Conservation (phyloP, 2,329 filamentous ascomycete species). For the Epichloe festucae region DNA sequence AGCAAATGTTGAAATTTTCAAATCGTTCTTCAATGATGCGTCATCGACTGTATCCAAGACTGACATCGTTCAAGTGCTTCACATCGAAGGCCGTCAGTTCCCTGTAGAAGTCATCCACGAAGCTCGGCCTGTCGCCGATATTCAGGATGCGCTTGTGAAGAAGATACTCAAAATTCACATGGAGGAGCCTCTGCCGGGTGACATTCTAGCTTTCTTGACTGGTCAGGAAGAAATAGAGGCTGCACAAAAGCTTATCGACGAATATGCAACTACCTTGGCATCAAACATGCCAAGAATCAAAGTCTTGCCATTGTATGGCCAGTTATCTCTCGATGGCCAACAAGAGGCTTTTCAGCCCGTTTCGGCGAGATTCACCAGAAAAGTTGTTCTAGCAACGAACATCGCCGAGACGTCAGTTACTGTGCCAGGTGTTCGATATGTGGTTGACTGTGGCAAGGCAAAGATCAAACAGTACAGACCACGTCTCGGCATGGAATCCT, state of each 20-base stretch:
- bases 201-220: slow-evolving; percentile 82
- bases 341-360: slow-evolving; percentile 73
- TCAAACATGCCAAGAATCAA: slow-evolving; percentile 60
- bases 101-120: slow-evolving; percentile 72
- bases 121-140: slow-evolving; percentile 60
- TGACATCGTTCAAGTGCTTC: slow-evolving; percentile 30
- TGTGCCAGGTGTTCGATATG: slow-evolving; percentile 80
- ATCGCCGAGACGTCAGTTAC: slow-evolving; percentile 99
- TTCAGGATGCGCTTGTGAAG: slow-evolving; percentile 70
- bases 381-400: slow-evolving; percentile 86
- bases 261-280: slow-evolving; percentile 60
- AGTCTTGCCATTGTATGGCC: slow-evolving; percentile 76
- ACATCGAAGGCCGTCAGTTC: slow-evolving; percentile 77
- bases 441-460: slow-evolving; percentile 85
- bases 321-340: slow-evolving; percentile 75
- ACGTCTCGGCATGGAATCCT: slow-evolving; percentile 74
- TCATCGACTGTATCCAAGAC: slow-evolving; percentile 5
- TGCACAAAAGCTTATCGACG: slow-evolving; percentile 66
- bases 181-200: slow-evolving; percentile 82
- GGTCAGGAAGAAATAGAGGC: slow-evolving; percentile 88
- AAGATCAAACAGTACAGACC: slow-evolving; percentile 89
- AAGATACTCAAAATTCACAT: slow-evolving; percentile 77
- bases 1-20: slow-evolving; percentile 69
- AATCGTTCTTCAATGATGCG: slow-evolving; percentile 53
- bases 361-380: slow-evolving; percentile 59